Conservation (phyloP, 2,329 filamentous ascomycete genomes). For the Emericellopsis atlantica region DNA sequence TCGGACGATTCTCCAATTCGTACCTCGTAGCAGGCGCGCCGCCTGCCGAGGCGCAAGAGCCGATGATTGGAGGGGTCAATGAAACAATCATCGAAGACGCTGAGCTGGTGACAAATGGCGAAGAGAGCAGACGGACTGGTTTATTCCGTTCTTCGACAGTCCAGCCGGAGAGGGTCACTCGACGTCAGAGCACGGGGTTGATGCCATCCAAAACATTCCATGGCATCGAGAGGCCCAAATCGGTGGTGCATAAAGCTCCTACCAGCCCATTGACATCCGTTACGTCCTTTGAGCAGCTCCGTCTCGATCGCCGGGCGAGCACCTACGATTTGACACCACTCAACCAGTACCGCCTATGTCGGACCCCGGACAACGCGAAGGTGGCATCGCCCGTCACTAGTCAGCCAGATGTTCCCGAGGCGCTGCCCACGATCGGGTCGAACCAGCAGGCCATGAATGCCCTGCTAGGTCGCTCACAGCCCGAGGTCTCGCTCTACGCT, state of each 20-base stretch:
- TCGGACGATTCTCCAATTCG: slow-evolving; percentile 15
- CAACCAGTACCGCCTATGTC: too few relatives aligned
- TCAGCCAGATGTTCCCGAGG: too few relatives aligned
- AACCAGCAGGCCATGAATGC: not conserved
- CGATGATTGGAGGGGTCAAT: too few relatives aligned
- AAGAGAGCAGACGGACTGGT: not conserved
- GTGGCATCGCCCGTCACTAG: too few relatives aligned
- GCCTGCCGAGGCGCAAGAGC: not conserved
- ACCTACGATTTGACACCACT: too few relatives aligned
- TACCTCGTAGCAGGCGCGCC: slow-evolving; percentile 15
- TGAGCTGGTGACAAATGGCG: not conserved
- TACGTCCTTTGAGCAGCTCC: too few relatives aligned
- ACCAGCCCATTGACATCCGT: not conserved
- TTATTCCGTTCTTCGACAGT: not conserved
- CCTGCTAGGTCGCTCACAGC: slow-evolving; percentile 17
- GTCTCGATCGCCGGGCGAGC: too few relatives aligned
- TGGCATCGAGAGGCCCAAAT: not conserved
- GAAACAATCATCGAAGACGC: too few relatives aligned
- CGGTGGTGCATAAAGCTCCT: not conserved
- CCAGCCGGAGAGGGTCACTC: not conserved
- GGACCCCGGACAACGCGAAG: too few relatives aligned
- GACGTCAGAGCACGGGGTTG: not conserved
- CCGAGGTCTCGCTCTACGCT: slow-evolving; percentile 33
- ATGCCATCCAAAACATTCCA: not conserved
- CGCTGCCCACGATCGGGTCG: not conserved